Evolutionary conservation across 139 green algal species (phyloP).

Genomic region (Tetradesmus obliquus): DNA sequence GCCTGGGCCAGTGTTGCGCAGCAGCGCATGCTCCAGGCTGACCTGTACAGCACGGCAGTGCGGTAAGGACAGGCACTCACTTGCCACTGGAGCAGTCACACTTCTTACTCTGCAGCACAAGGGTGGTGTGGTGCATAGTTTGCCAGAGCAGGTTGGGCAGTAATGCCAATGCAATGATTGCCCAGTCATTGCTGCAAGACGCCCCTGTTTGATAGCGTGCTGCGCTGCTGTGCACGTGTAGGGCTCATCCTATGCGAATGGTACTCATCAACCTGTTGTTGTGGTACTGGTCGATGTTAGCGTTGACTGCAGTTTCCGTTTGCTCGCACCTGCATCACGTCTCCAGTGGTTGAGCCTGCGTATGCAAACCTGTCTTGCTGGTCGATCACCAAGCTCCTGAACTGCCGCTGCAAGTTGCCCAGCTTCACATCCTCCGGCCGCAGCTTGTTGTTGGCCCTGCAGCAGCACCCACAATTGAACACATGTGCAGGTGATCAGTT

Average conservation of each 20-base stretch:
- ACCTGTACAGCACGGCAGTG: constrained; percentile 57
- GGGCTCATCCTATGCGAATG: not conserved
- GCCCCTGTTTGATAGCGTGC: not conserved
- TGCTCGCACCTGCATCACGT: constrained; percentile 76
- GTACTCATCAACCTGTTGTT: not conserved
- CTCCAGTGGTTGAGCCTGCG: constrained; percentile 77
- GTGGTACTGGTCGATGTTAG: not conserved
- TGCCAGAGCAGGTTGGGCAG: too few species aligned
- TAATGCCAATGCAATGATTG: too few species aligned
- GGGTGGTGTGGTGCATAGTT: too few species aligned
- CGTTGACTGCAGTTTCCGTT: too few species aligned
- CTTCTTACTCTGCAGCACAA: too few species aligned
- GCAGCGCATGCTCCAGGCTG: constrained; percentile 66
- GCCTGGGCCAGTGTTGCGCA: constrained; percentile 76
- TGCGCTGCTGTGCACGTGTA: not conserved
- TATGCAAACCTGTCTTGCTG: constrained; percentile 79
- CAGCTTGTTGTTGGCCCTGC: constrained; percentile 78
- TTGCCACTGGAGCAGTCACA: too few species aligned
- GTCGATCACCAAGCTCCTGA: constrained; percentile 74
- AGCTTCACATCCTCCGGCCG: constrained; percentile 68
- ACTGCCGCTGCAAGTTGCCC: constrained; percentile 76
- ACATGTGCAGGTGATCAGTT: not conserved
- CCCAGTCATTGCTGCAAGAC: not conserved
- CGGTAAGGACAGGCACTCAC: too few species aligned
- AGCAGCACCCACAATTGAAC: not conserved